Base-by-base conservation (phyloP, 805 yeast genomes). In the Spathaspora gorwiae region DNA sequence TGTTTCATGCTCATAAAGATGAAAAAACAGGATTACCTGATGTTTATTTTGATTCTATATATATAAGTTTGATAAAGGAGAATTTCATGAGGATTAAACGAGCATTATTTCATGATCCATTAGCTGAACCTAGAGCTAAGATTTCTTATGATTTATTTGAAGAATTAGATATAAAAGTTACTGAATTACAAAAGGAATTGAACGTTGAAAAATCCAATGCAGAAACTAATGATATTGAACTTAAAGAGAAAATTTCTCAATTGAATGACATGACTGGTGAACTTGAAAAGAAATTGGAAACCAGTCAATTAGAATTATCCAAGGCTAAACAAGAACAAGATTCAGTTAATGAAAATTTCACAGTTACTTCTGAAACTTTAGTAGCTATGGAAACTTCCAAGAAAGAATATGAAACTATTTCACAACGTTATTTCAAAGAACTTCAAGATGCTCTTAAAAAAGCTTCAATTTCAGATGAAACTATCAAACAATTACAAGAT, bases 21-120 rank as follows among this genome's bases (percentile, higher is more conserved):
- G 96, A 89, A 59, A 83, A 81, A 2, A 81, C 95, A 1, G 99
- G 99, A 1, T 73, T 92, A 36, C 99, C 98, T 0, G 79, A 81
- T 47, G 85, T 92, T 1, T 89, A 77, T 55, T 84, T 94, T 57
- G 84, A 83, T 47, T 59, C 76, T 0, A 64, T 73, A 2, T 88
- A 88, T 59, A 81, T 87, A 3, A 68, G 67, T 3, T 66, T 90
- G 42, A 66, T 94, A 37, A 81, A 81, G 49, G 94, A 85, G 2
- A 85, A 88, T 54, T 80, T 76, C 49, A 53, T 64, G 7, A 73
- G 97, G 47, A 79, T 94, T 26, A 77, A 76, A 49, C 75, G 81
- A 38, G 83, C 96, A 0, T 65, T 92, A 32, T 81, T 81, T 32
- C 84, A 81, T 49, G 88, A 82, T 54, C 96, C 98, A 0, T 66